Evolutionary conservation across 805 yeast species (phyloP).

Genomic region (Wickerhamiella siamensis): DNA sequence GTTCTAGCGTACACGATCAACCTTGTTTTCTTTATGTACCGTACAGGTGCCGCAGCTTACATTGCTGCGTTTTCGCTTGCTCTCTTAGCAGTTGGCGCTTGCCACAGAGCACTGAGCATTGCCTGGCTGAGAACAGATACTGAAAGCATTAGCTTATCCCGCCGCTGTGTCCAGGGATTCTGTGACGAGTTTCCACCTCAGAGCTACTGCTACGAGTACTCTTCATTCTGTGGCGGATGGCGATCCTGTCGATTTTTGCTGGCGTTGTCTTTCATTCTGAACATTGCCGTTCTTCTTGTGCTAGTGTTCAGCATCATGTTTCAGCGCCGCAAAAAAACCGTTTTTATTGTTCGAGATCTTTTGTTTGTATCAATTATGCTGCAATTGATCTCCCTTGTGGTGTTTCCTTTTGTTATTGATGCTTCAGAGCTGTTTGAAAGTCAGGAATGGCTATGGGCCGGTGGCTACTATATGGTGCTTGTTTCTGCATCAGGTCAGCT

Average conservation of each 20-base stretch:
- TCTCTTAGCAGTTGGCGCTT: constrained; percentile 3
- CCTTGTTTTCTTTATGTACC: no score
- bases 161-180: constrained; percentile 2
- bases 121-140: constrained; percentile 14
- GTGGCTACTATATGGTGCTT: constrained; percentile 15
- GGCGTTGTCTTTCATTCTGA: constrained; percentile 17
- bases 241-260: constrained; percentile 18
- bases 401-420: constrained; percentile 13
- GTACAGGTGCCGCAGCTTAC: constrained; percentile 11
- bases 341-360: constrained; percentile 8
- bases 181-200: constrained; percentile 16
- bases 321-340: constrained; percentile 16
- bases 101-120: constrained; percentile 4
- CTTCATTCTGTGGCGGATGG: constrained; percentile 21
- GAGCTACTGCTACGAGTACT: constrained; percentile 11
- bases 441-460: constrained; percentile 17
- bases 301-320: constrained; percentile 14
- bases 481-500: constrained; percentile 11
- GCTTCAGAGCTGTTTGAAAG: constrained; percentile 10
- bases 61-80: constrained; percentile 7
- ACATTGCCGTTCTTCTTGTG: constrained; percentile 11
- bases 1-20: no score
- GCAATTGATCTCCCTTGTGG: constrained; percentile 14
- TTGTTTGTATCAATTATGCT: constrained; percentile 1
- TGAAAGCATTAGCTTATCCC: constrained; percentile 10